Base-by-base conservation (phyloP, 148 eudicot species). In the Simmondsia chinensis region DNA sequence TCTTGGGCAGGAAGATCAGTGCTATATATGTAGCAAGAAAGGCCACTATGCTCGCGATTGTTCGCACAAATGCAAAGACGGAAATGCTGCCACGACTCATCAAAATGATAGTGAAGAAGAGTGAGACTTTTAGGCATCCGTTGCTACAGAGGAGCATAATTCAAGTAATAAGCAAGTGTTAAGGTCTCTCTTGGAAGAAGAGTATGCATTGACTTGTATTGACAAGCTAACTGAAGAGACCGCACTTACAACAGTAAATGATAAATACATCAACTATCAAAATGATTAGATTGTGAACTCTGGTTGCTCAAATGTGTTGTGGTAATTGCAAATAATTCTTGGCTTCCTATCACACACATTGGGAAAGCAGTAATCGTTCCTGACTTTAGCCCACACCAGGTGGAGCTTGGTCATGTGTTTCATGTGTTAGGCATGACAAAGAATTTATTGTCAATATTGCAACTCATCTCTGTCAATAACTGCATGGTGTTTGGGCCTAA, bases 261-360 rank as follows among this genome's bases (percentile, higher is more conserved):
- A 11, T 20, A 36, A 36, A n/a, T n/a, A n/a, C n/a, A n/a, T n/a
- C n/a, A n/a, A 15, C 2, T 45, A 45, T 9, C 6, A 45, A 2
- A 31, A 30, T 2, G 50, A 29, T 16, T 46, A 16, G 36, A 46
- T 46, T 3, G 11, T 46, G 5, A 32, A 55, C 7, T 43, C 36
- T 8, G 27, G 60, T 0, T 45, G 60, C 20, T 44, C 60, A 2
- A 55, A 34, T 1, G 21, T 1, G 9, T 5, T 6, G 35, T 45
- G n/a, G n/a, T 45, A 5, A 34, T 18, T 2, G 15, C 38, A 5
- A 27, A 46, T 0, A 4, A 37, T 10, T 4, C 44, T 11, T 23
- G 14, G 13, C 12, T 37, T 9, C 24, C 26, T 1, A 37, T 52
- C 15, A 19, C 24, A 7, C 46, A 40, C 10, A 12, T 31, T 20